Evolutionary conservation across 148 eudicot genomes (phyloP).

Genomic region (Chenopodium berlandieri): DNA sequence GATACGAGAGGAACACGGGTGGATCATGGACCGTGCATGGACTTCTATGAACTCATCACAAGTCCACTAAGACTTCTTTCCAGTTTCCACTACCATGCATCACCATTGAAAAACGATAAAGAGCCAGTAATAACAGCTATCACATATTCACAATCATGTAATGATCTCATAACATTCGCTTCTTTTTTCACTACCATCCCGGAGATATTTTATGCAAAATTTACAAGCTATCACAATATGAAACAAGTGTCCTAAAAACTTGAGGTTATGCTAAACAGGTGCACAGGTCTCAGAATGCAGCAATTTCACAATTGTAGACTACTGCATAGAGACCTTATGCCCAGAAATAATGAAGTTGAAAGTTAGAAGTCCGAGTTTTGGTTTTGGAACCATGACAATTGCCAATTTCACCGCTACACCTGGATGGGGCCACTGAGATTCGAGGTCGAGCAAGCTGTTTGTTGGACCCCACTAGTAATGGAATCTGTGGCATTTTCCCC

Average conservation of each 20-base stretch:
- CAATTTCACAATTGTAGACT: slow-evolving; percentile 32
- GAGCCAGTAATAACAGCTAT: too few species aligned
- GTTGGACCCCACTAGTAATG: slow-evolving; percentile 38
- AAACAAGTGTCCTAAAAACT: not conserved
- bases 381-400: slow-evolving; percentile 28
- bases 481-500: slow-evolving; percentile 32
- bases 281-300: slow-evolving; percentile 8
- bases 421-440: slow-evolving; percentile 40
- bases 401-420: slow-evolving; percentile 27
- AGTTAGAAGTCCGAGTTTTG: too few species aligned
- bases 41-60: too few species aligned
- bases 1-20: too few species aligned
- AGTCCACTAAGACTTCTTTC: too few species aligned
- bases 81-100: too few species aligned
- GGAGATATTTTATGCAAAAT: not conserved
- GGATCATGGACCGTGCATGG: too few species aligned
- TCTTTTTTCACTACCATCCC: not conserved
- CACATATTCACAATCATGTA: not conserved
- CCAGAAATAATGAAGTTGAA: too few species aligned
- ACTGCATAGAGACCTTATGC: slow-evolving; percentile 37
- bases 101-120: too few species aligned
- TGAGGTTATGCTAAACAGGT: slow-evolving; percentile 9
- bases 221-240: not conserved
- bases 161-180: not conserved
- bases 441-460: slow-evolving; percentile 44